A percentile compares a stretch with the other conserved stretches of the same genome.
Conservation (phyloP, 306 rosid species). For the Geum urbanum region DNA sequence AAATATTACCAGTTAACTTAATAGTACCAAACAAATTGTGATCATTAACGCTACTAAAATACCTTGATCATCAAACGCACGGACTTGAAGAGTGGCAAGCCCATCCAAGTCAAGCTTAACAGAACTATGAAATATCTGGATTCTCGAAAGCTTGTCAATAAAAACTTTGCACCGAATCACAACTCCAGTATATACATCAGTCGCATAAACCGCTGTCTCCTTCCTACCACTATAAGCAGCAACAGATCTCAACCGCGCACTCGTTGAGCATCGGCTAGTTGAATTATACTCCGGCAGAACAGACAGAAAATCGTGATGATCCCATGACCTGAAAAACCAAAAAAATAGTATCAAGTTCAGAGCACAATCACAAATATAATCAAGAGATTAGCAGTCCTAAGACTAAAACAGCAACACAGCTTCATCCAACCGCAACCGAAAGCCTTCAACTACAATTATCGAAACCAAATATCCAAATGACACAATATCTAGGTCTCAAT, state of each 20-base stretch:
- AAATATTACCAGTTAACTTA: not conserved
- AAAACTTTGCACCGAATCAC: constrained; percentile 89
- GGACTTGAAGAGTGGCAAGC: constrained; percentile 80
- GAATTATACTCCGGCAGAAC: constrained; percentile 80
- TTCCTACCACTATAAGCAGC: constrained; percentile 84
- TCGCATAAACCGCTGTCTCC: constrained; percentile 95
- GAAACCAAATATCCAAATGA: not conserved
- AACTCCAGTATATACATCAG: constrained; percentile 62
- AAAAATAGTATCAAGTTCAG: no score
- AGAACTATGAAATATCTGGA: constrained; percentile 84
- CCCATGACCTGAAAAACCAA: constrained; percentile 69
- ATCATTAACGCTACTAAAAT: constrained; percentile 11
- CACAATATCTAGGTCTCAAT: not conserved
- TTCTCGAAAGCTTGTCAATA: constrained; percentile 75
- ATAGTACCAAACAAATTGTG: not conserved
- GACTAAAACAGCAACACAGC: not conserved
- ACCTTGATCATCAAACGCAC: constrained; percentile 92
- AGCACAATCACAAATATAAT: not conserved
- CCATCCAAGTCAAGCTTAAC: constrained; percentile 94
- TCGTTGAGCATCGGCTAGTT: constrained; percentile 76
- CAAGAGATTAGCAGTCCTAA: not conserved
- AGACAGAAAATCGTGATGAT: constrained; percentile 82
- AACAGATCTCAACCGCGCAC: constrained; percentile 73
- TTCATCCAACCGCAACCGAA: not conserved
- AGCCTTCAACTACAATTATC: not conserved